phyloP scores from a whole-genome alignment of 352 stramenopile species.

The Lagenidium giganteum region DNA sequence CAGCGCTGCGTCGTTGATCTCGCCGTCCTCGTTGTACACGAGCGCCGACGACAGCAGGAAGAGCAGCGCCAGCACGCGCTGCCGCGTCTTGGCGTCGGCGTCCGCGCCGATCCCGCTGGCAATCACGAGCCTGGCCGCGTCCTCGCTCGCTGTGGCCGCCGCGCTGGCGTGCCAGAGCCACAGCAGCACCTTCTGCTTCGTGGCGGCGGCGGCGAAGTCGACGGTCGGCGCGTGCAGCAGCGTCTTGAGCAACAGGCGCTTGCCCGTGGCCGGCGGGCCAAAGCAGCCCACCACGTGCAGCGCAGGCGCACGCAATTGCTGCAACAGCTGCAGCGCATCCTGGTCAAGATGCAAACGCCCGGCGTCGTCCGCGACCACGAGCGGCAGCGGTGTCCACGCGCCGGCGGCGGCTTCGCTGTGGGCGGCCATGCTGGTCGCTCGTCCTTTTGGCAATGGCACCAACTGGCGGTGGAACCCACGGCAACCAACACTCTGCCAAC shows the following conservation, averaged over 20 bases:
- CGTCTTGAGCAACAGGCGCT: constrained; percentile 41
- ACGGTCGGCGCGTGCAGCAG: constrained; percentile 24
- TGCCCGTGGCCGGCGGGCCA: constrained; percentile 28
- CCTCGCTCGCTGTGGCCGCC: not conserved
- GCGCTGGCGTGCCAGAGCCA: constrained; percentile 37
- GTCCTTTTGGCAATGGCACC: too few species aligned
- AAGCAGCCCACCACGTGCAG: constrained; percentile 42
- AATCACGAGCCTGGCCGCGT: constrained; percentile 6
- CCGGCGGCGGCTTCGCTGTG: constrained; percentile 9
- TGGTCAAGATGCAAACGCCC: constrained; percentile 11
- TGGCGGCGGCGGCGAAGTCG: constrained; percentile 13
- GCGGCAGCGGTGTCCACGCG: constrained; percentile 38
- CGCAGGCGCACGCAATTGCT: constrained; percentile 4
- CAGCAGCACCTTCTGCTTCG: constrained; percentile 22
- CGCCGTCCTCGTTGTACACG: constrained; percentile 53
- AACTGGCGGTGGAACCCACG: too few species aligned
- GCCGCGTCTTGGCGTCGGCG: constrained; percentile 5
- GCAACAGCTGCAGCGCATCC: constrained; percentile 19
- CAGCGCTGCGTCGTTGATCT: constrained; percentile 37
- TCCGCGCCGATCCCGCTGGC: constrained; percentile 1
- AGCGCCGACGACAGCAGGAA: constrained; percentile 55
- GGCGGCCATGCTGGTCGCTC: constrained; percentile 23
- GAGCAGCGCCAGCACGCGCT: constrained; percentile 24
- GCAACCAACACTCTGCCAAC: too few species aligned
- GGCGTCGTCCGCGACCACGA: constrained; percentile 1